Base-by-base conservation (phyloP, 106 monocot genomes). In the Vanilla planifolia region DNA sequence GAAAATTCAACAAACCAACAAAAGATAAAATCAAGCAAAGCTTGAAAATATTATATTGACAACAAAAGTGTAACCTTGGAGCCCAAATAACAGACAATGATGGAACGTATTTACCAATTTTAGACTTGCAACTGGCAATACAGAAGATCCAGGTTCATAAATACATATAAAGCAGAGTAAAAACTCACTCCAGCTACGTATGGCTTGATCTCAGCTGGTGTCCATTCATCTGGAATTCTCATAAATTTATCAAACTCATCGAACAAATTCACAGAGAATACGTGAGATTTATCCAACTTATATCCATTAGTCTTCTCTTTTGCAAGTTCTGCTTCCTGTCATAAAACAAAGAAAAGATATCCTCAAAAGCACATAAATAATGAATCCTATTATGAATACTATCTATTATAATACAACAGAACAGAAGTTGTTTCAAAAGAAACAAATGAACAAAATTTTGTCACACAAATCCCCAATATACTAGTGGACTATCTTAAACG, bases 151-250 rank as follows among this genome's bases (percentile, higher is more conserved):
- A 43, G 15, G 10, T 33, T 6, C 14, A 32, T 21, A 47, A 28
- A 19, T 8, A n/a, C 4, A 28, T 28, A 43, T 43, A 41, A 64
- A 29, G 43, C 13, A 6, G 5, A 26, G 22, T 0, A 48, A 37
- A 68, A 10, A 32, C 78, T 77, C 65, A 96, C 90, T 61, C 86
- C 86, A 53, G 84, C 78, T 24, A 62, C 51, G 63, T 96, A 96
- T 8, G 95, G 90, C 55, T 77, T 91, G 62, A 87, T 80, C 71
- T 90, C 86, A 52, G 95, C 80, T 40, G 90, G 86, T 3, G 72
- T 80, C 95, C 95, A 96, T 72, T 83, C 76, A 55, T 96, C 90
- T 1, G 86, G 90, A 26, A 96, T 79, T 28, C 79, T 96, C 84
- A 87, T 78, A 55, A 64, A 90, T 63, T 75, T 96, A 13, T 96